Evolutionary conservation across 768 basidiomycete genomes (phyloP).

Genomic region (Lactifluus rugatus): DNA sequence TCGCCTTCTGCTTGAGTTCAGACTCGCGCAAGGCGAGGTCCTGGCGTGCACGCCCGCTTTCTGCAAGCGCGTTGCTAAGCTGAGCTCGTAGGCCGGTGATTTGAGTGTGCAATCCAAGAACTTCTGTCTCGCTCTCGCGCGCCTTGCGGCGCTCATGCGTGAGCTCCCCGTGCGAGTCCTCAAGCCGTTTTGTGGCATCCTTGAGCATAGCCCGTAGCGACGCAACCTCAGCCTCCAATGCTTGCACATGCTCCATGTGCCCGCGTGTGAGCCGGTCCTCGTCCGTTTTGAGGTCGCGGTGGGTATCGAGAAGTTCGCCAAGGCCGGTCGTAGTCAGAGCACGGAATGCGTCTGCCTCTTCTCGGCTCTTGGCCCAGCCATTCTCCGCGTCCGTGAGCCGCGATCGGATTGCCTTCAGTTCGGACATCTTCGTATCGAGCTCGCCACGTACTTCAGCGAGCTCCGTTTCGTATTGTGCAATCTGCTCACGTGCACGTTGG

Average conservation of each 20-base stretch:
- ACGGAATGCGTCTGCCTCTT: conserved; percentile 86
- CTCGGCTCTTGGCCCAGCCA: conserved; percentile 83
- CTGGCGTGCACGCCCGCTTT: conserved; percentile 59
- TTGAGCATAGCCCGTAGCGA: conserved; percentile 74
- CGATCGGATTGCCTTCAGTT: conserved; percentile 58
- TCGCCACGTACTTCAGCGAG: conserved; percentile 73
- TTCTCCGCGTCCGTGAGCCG: conserved; percentile 77
- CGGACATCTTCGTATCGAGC: conserved; percentile 61
- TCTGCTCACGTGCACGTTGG: conserved; percentile 58
- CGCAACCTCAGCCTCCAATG: conserved; percentile 65
- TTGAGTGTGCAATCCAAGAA: conserved; percentile 58
- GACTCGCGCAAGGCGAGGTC: conserved; percentile 59
- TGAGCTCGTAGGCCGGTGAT: conserved; percentile 65
- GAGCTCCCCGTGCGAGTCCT: conserved; percentile 57
- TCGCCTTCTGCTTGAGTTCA: conserved; percentile 50
- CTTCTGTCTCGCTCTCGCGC: conserved; percentile 56
- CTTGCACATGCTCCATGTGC: conserved; percentile 73
- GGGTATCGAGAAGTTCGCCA: conserved; percentile 80
- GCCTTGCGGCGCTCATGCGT: conserved; percentile 55
- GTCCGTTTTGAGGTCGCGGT: conserved; percentile 74
- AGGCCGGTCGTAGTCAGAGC: conserved; percentile 79
- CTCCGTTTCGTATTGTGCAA: conserved; percentile 63
- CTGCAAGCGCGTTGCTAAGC: conserved; percentile 55
- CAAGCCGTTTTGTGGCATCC: conserved; percentile 61
- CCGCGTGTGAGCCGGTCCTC: conserved; percentile 69